Base-by-base conservation (phyloP, 2,329 filamentous ascomycete genomes). In the Pseudogymnoascus sp. region DNA sequence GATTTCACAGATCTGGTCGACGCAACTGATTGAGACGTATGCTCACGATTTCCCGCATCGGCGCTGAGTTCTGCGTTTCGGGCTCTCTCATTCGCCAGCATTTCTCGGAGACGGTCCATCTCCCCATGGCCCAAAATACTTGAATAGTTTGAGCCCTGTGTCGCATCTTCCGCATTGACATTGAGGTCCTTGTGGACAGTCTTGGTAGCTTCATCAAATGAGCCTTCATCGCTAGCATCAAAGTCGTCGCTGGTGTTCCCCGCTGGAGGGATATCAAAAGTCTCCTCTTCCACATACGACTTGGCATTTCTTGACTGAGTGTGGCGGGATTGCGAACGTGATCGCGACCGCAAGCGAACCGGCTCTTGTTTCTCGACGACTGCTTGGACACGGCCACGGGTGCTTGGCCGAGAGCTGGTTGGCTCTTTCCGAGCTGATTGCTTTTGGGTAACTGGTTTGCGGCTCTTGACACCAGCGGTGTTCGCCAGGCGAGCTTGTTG, bases 221-320 rank as follows among this genome's bases (percentile, higher is more conserved):
- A 60, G n/a, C 28, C 50, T 19, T 64, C 62, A 17, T 61, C 61
- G 21, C 44, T 60, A 10, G 35, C 62, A 7, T 61, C 47, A 21
- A 57, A 57, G 47, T 57, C 47, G 4, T 57, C 50, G 17, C 35
- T 35, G 10, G 28, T 35, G 26, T 15, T 47, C 9, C 13, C 31
- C 13, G 44, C 44, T 23, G 23, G 26, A 38, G 76, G 75, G n/a
- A 83, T 73, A 8, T 77, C 71, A 2, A 71, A 71, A 68, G 78
- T 81, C 66, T 83, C 79, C 65, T 77, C 74, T 42, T 75, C 69
- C 13, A 81, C 68, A 21, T 68, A 69, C 31, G 23, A 76, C 68
- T 59, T 69, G 73, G 60, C 80, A 78, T 42, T 69, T 70, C 21
- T 72, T 65, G 17, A 65, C 53, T 19, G 63, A 57, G 17, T 70